These are phyloP conservation scores for Physcomitrellopsis africana DNA, from an alignment of 225 moss, liverwort and hornwort species.

Conservation along the genomic window DNA sequence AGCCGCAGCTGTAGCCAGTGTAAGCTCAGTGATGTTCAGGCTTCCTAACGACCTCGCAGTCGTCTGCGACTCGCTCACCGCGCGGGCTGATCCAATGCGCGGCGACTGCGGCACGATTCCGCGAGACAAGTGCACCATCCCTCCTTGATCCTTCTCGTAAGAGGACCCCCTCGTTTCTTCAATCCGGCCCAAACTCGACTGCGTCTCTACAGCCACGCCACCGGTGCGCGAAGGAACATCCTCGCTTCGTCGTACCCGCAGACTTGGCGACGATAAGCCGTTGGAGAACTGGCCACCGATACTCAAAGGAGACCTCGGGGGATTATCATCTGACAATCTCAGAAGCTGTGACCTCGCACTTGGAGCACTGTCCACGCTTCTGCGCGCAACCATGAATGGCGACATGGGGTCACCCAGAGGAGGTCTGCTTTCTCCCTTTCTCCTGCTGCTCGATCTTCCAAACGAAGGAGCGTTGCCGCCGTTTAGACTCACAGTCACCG, in stretches of 20 bases:
- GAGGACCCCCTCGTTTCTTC: slow-evolving; percentile 10
- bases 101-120: neutral
- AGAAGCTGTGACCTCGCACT: too few species aligned
- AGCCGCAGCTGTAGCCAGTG: slow-evolving; percentile 42
- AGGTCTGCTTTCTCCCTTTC: slow-evolving; percentile 26
- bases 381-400: slow-evolving; percentile 17
- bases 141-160: slow-evolving; percentile 6
- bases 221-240: slow-evolving; percentile 20
- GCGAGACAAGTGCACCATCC: neutral
- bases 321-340: slow-evolving; percentile 7
- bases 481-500: slow-evolving; percentile 36
- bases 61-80: slow-evolving; percentile 25
- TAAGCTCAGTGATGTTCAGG: slow-evolving; percentile 30
- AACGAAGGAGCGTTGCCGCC: neutral
- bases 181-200: slow-evolving; percentile 15
- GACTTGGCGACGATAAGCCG: slow-evolving; percentile 13
- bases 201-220: slow-evolving; percentile 13
- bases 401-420: slow-evolving; percentile 23
- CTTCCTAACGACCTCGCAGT: slow-evolving; percentile 13
- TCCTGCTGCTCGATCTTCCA: slow-evolving; percentile 12
- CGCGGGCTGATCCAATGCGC: neutral
- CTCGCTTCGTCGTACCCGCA: slow-evolving; percentile 23
- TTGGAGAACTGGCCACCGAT: neutral
- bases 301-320: slow-evolving; percentile 31
- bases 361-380: slow-evolving; percentile 20